phyloP scores from a whole-genome alignment of 208 protist genomes.

The Leishmania guyanensis region DNA sequence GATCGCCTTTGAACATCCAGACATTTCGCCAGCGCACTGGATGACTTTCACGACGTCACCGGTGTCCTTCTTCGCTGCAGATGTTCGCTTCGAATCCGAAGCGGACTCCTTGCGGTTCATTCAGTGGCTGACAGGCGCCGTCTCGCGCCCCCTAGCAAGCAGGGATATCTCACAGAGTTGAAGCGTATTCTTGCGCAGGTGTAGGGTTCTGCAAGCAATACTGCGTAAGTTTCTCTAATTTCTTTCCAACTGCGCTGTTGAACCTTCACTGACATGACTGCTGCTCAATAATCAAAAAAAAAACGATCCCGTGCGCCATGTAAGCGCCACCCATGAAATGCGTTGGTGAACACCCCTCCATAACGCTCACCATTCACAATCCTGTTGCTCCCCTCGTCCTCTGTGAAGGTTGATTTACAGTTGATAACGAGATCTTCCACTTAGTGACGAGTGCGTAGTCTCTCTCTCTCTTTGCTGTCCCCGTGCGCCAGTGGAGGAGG shows the following conservation, averaged over 20 bases:
- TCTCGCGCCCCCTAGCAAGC: not conserved
- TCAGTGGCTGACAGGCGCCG: not conserved
- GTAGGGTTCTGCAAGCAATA: not conserved
- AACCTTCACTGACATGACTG: not conserved
- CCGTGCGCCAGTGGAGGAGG: not conserved
- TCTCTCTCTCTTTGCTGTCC: not conserved
- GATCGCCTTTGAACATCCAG: slow-evolving; percentile 58
- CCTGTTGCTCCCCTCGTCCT: not conserved
- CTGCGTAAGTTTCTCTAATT: not conserved
- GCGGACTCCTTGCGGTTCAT: not conserved
- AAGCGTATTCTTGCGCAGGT: not conserved
- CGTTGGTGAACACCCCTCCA: not conserved
- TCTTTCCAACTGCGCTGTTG: not conserved
- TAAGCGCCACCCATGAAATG: not conserved
- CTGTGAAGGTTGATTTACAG: not conserved
- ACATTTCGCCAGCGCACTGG: not conserved
- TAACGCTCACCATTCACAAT: not conserved
- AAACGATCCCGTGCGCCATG: not conserved
- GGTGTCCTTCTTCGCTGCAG: slow-evolving; percentile 46
- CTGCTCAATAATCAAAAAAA: not conserved
- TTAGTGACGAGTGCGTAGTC: not conserved
- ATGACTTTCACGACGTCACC: slow-evolving; percentile 37
- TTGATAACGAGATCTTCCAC: not conserved
- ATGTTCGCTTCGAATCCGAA: slow-evolving; percentile 25
- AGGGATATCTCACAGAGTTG: not conserved